phyloP scores from a whole-genome alignment of 169 alveolate genomes.

The Theileria sp. region DNA sequence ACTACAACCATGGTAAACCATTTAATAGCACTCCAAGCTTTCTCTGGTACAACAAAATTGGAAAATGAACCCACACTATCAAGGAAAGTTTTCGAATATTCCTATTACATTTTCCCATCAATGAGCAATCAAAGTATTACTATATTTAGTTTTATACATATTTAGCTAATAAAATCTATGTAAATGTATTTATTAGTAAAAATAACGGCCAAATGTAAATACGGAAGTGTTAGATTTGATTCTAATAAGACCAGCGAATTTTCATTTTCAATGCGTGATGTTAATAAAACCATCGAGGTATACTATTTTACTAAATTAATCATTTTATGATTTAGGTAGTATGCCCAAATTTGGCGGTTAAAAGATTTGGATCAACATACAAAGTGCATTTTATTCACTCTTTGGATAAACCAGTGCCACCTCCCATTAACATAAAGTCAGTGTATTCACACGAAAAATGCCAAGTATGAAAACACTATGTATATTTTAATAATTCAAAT shows the following conservation, averaged over 20 bases:
- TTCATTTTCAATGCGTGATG: background rate
- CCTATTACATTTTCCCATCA: constrained; percentile 11
- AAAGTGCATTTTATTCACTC: constrained; percentile 16
- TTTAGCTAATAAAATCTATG: background rate
- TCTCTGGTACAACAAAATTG: background rate
- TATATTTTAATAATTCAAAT: background rate
- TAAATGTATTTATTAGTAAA: background rate
- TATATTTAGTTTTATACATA: background rate
- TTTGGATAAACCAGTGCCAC: constrained; percentile 4
- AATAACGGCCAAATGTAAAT: constrained; percentile 41
- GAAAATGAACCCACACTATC: constrained; percentile 33
- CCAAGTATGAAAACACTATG: background rate
- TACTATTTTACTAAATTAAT: background rate
- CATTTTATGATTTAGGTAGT: background rate
- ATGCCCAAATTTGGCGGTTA: constrained; percentile 2
- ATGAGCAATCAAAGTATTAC: background rate
- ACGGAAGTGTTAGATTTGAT: constrained; percentile 25
- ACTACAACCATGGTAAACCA: constrained; percentile 11
- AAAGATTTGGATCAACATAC: constrained; percentile 3
- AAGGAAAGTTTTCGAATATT: background rate
- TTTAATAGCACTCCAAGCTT: constrained; percentile 20
- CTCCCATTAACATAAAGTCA: constrained; percentile 6
- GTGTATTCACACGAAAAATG: constrained; percentile 5
- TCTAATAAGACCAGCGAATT: constrained; percentile 1
- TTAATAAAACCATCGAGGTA: constrained; percentile 7